Conservation (phyloP, 208 protist genomes). For the Strigomonas culicis region DNA sequence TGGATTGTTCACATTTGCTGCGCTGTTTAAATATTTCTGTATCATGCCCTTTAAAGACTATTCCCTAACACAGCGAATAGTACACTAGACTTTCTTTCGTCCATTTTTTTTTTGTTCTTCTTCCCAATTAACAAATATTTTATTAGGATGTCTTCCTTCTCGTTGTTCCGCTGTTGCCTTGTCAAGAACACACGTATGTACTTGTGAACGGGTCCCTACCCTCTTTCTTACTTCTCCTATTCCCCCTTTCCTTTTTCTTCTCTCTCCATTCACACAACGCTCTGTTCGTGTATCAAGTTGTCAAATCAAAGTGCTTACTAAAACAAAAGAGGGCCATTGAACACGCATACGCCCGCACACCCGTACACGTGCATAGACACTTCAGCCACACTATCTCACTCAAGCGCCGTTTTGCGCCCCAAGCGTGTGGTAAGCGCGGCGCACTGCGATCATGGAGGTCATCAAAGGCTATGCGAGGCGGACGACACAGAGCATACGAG, state of each 20-base stretch:
- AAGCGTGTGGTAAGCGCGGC: neutral
- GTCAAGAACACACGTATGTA: slow-evolving; percentile 2
- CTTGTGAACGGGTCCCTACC: slow-evolving; percentile 1
- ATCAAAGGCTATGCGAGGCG: slow-evolving; percentile 76
- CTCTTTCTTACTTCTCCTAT: slow-evolving; percentile 3
- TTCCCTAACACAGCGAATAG: neutral
- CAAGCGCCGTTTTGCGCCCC: neutral
- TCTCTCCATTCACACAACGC: neutral
- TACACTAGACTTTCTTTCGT: slow-evolving; percentile 20
- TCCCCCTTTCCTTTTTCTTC: slow-evolving; percentile 10
- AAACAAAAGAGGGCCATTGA: too few species aligned
- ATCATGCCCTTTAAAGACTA: neutral
- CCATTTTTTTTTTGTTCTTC: slow-evolving; percentile 16
- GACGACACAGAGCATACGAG: slow-evolving; percentile 71
- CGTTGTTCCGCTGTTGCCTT: neutral
- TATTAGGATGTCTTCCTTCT: slow-evolving; percentile 6
- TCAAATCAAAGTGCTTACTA: too few species aligned
- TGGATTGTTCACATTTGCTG: too few species aligned
- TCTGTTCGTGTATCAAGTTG: too few species aligned
- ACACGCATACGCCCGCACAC: too few species aligned
- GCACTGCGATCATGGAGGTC: slow-evolving; percentile 35
- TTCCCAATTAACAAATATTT: slow-evolving; percentile 3
- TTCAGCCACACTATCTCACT: too few species aligned
- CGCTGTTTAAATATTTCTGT: too few species aligned
- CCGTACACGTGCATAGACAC: too few species aligned